Evolutionary conservation across 2,329 filamentous ascomycete species (phyloP).

Genomic region (Fusarium foetens): DNA sequence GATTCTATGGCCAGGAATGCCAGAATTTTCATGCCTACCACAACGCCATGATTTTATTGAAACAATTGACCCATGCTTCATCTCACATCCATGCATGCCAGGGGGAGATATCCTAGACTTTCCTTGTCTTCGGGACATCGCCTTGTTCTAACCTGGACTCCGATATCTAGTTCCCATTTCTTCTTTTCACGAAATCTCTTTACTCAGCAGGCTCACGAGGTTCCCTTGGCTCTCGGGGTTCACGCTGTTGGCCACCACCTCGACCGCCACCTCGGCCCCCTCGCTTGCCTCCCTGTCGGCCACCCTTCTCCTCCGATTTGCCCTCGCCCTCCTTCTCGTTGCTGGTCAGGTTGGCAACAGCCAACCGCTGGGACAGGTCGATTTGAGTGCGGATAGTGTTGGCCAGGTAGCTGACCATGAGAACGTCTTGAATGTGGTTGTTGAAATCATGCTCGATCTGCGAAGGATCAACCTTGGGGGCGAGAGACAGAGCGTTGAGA

Average conservation of each 20-base stretch:
- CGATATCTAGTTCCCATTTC: conserved; percentile 31
- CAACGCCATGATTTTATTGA: conserved; percentile 53
- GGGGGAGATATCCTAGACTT: conserved; percentile 39
- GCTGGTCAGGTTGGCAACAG: conserved; percentile 74
- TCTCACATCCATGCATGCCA: conserved; percentile 45
- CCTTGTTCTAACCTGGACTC: conserved; percentile 37
- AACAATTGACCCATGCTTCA: conserved; percentile 48
- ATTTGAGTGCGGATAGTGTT: conserved; percentile 99
- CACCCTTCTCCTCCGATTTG: conserved; percentile 58
- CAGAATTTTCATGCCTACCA: conserved; percentile 49
- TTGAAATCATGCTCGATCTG: conserved; percentile 99
- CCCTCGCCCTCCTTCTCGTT: conserved; percentile 62
- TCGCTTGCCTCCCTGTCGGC: conserved; percentile 62
- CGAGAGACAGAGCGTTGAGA: conserved; percentile 90
- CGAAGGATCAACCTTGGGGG: conserved; percentile 90
- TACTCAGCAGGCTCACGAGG: conserved; percentile 53
- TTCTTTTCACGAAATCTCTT: conserved; percentile 21
- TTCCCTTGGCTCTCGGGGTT: conserved; percentile 61
- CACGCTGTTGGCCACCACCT: conserved; percentile 61
- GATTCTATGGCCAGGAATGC: conserved; percentile 48
- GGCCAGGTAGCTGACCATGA: conserved; percentile 97
- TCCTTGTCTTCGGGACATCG: conserved; percentile 35
- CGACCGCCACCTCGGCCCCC: conserved; percentile 62
- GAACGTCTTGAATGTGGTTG: conserved; percentile 98
- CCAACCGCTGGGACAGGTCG: conserved; percentile 94